Percentiles rank a stretch among this genome's conserved stretches.
These are phyloP conservation scores for Boletales sp. DNA, from an alignment of 768 basidiomycete genomes.

Conservation along the genomic window DNA sequence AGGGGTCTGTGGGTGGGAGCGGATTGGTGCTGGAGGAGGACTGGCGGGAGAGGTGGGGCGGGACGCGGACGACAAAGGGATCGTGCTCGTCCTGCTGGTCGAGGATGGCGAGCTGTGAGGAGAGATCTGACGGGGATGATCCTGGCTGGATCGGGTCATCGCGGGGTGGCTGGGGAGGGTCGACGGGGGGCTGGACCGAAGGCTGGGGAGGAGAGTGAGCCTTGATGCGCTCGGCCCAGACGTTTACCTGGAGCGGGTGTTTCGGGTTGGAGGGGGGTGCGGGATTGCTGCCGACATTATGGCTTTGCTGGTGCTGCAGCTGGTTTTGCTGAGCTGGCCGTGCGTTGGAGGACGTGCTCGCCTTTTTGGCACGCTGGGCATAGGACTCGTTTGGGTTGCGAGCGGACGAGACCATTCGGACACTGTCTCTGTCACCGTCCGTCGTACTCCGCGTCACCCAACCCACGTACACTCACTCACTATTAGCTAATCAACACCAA, in stretches of 20 bases:
- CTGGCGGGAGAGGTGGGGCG: constrained; percentile 31
- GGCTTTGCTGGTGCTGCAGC: no score
- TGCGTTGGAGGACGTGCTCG: constrained; percentile 16
- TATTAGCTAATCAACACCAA: constrained; percentile 17
- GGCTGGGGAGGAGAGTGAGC: constrained; percentile 17
- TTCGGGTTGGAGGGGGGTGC: constrained; percentile 8
- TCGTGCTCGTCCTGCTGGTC: constrained; percentile 34
- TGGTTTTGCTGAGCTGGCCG: no score
- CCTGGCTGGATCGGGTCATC: constrained; percentile 16
- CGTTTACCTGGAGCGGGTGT: constrained; percentile 30
- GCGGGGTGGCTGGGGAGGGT: constrained; percentile 9
- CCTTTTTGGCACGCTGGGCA: constrained; percentile 51
- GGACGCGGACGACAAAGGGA: constrained; percentile 43
- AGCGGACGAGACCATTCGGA: constrained; percentile 32
- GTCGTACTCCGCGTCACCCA: constrained; percentile 22
- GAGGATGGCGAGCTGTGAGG: constrained; percentile 19
- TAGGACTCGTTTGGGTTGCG: constrained; percentile 51
- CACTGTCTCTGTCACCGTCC: constrained; percentile 21
- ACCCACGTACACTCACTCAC: not conserved
- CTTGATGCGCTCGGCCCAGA: constrained; percentile 42
- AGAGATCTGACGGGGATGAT: constrained; percentile 17
- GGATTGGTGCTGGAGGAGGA: constrained; percentile 24
- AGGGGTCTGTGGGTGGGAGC: constrained; percentile 16
- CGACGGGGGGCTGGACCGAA: constrained; percentile 9
- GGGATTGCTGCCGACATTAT: not conserved